phyloP scores from a whole-genome alignment of 2,329 filamentous ascomycete species.

The Aspergillus pseudoterreus region DNA sequence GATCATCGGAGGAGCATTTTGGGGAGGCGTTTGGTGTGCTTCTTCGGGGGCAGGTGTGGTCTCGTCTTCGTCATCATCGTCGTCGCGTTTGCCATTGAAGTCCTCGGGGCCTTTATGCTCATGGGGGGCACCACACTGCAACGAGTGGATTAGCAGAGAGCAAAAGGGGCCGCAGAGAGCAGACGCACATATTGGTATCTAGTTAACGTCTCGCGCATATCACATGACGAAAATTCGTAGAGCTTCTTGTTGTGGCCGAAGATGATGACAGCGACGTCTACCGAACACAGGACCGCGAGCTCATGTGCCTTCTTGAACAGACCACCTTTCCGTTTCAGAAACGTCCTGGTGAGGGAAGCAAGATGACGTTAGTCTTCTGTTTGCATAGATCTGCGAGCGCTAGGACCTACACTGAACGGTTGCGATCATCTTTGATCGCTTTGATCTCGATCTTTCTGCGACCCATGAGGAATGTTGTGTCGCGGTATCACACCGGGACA shows the following conservation, averaged over 20 bases:
- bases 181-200: slow-evolving; percentile 83
- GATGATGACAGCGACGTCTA: slow-evolving; percentile 97
- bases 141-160: slow-evolving; percentile 17
- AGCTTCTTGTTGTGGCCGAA: slow-evolving; percentile 99
- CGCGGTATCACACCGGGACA: slow-evolving; percentile 5
- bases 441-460: slow-evolving; percentile 99
- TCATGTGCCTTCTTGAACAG: slow-evolving; percentile 99
- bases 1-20: slow-evolving; percentile 57
- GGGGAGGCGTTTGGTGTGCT: slow-evolving; percentile 46
- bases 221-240: slow-evolving; percentile 92
- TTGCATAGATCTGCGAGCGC: background rate
- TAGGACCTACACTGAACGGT: slow-evolving; percentile 83
- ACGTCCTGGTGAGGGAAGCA: slow-evolving; percentile 61
- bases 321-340: slow-evolving; percentile 96
- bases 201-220: slow-evolving; percentile 86
- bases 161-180: slow-evolving; percentile 1
- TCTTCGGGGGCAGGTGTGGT: slow-evolving; percentile 70
- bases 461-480: slow-evolving; percentile 61
- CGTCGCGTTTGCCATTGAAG: slow-evolving; percentile 76
- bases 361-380: slow-evolving; percentile 1
- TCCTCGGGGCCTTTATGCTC: slow-evolving; percentile 95
- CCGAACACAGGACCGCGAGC: slow-evolving; percentile 93
- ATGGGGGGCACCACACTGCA: slow-evolving; percentile 66
- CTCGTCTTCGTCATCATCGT: slow-evolving; percentile 78
- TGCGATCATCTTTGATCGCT: slow-evolving; percentile 97